Evolutionary conservation across 495 filamentous ascomycete species (phyloP).

Genomic region (Peziza echinospora): DNA sequence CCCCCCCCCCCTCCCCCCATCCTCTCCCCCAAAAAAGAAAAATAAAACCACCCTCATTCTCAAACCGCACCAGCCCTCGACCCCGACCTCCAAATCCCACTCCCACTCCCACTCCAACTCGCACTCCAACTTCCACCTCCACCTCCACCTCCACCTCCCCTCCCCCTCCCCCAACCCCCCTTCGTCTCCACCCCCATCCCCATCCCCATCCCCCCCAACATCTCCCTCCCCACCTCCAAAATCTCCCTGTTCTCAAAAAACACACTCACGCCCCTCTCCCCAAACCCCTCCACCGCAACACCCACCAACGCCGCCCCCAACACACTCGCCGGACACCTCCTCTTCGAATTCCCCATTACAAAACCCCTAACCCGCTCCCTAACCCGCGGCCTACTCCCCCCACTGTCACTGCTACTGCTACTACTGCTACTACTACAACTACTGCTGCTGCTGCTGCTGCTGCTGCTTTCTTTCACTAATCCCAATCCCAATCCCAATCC

Average conservation of each 20-base stretch:
- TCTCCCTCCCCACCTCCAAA: slow-evolving; percentile 4
- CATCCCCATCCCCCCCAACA: slow-evolving; percentile 9
- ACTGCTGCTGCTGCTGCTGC: slow-evolving; percentile 6
- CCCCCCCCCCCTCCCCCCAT: no score
- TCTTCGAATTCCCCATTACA: neutral
- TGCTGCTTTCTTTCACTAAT: neutral
- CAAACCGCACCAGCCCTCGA: no score
- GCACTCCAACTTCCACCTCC: no score
- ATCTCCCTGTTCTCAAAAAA: slow-evolving; percentile 6
- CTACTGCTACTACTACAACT: slow-evolving; percentile 9
- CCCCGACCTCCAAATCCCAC: no score
- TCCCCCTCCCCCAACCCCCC: neutral
- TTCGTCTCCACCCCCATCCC: neutral
- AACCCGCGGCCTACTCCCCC: neutral
- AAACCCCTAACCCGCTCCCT: neutral
- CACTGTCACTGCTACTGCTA: neutral
- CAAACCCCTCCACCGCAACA: slow-evolving; percentile 6
- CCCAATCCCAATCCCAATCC: slow-evolving; percentile 11
- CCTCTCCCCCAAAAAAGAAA: no score
- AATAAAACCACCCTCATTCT: no score
- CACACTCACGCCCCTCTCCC: slow-evolving; percentile 12
- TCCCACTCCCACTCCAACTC: no score
- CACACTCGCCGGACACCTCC: neutral
- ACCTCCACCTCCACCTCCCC: no score
- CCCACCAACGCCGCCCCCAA: neutral